Percentiles rank a stretch among this genome's conserved stretches.
phyloP scores from a whole-genome alignment of 176 grass and related monocot genomes.

The Pontederia paniculata region DNA sequence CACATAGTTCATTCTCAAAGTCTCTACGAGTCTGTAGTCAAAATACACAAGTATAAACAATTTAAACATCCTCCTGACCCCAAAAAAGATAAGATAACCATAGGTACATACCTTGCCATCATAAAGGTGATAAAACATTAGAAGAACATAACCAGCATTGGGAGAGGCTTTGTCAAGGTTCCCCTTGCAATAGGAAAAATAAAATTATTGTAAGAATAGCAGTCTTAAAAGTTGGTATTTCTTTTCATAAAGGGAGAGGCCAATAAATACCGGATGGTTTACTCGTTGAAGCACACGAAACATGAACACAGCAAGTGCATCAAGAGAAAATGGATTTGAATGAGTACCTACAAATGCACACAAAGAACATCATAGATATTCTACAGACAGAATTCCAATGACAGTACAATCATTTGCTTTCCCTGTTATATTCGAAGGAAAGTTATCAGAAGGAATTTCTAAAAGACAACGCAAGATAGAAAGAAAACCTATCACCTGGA shows the following conservation, averaged over 20 bases:
- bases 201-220: conserved; percentile 21
- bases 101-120: conserved; percentile 72
- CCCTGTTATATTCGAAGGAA: too few relatives aligned
- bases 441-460: too few relatives aligned
- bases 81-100: background rate
- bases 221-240: conserved; percentile 13
- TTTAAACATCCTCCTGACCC: conserved; percentile 10
- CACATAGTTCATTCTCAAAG: conserved; percentile 78
- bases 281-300: conserved; percentile 76
- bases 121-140: conserved; percentile 98
- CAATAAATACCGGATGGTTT: conserved; percentile 69
- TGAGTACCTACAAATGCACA: conserved; percentile 55
- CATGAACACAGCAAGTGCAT: conserved; percentile 83
- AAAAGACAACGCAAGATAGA: too few relatives aligned
- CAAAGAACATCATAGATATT: conserved; percentile 9
- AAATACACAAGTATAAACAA: conserved; percentile 6
- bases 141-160: conserved; percentile 74
- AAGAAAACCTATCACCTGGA: too few relatives aligned
- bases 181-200: conserved; percentile 44
- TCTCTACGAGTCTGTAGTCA: conserved; percentile 63
- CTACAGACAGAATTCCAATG: background rate
- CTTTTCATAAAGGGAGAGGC: background rate
- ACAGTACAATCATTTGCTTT: background rate
- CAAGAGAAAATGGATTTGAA: conserved; percentile 93
- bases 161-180: conserved; percentile 79